Evolutionary conservation across 129 eudicot species (phyloP), one percentile per base, ranked within the genome.

Genomic region (Rutidosis leptorrhynchoides): DNA sequence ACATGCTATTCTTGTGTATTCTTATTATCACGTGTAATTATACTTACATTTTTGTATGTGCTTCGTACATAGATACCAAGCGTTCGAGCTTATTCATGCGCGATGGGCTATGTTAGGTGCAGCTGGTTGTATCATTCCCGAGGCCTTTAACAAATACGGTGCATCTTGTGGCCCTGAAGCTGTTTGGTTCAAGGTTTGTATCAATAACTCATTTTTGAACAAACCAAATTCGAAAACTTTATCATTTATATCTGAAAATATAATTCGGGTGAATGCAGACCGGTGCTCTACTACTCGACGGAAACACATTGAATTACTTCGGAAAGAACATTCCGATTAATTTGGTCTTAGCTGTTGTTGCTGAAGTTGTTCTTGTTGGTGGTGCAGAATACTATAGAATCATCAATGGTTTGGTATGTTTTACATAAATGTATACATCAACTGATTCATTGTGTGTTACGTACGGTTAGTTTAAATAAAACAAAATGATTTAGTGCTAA

Each of bases 81-180:
- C 92, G 52, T 76, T 55, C 28, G 95, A 93, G 82, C 80, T 93
- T 23, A 93, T 93, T 45, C 99, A 93, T 46, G 99, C 86, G 28
- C 78, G 99, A 40, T 93, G 99, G 96, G 99, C 99, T 1, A 93
- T 93, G 99, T 80, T 93, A 64, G 99, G 99, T 8, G 99, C 99
- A 2, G 99, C 99, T 6, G 96, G 99, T 25, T 88, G 81, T 79
- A 65, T 93, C 43, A 93, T 93, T 81, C 99, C 96, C 0, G 99
- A 93, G 80, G 99, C 99, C 62, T 93, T 89, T 64, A 93, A 93
- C 96, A 93, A 86, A 61, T 93, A 70, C 30, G 99, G 99, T 43
- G 99, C 99, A 21, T 40, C 74, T 80, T 93, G 96, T 68, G 99
- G 99, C 56, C 99, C 99, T 62, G 99, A 93, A 84, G 99, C 99